Percentiles rank a stretch among this genome's conserved stretches.
These are phyloP conservation scores for Knufia petricola DNA, from an alignment of 2,329 filamentous ascomycete species.

Conservation along the genomic window DNA sequence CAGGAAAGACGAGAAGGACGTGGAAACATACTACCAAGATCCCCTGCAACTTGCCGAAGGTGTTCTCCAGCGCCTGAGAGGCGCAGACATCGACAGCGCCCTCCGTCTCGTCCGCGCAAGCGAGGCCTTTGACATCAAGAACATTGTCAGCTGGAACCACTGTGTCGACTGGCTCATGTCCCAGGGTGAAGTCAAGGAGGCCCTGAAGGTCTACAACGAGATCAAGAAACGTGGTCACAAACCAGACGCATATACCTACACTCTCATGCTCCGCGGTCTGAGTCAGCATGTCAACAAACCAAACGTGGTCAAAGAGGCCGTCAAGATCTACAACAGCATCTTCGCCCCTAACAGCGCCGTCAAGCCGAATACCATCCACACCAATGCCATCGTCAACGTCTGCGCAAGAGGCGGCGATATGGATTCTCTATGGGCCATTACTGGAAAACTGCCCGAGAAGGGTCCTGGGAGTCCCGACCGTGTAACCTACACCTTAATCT, in stretches of 20 bases:
- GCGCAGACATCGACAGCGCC: constrained; percentile 57
- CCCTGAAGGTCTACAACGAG: constrained; percentile 85
- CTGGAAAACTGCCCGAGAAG: constrained; percentile 57
- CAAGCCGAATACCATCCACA: constrained; percentile 67
- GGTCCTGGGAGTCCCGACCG: constrained; percentile 56
- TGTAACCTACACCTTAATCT: constrained; percentile 70
- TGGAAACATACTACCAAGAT: constrained; percentile 37
- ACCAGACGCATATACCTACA: constrained; percentile 76
- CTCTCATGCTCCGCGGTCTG: constrained; percentile 69
- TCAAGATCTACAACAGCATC: constrained; percentile 70
- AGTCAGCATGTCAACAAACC: constrained; percentile 48
- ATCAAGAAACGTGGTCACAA: constrained; percentile 89
- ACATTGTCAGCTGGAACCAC: constrained; percentile 79
- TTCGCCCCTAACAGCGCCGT: constrained; percentile 52
- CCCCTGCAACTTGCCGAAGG: constrained; percentile 62
- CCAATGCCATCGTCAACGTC: constrained; percentile 78
- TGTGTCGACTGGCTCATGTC: constrained; percentile 63
- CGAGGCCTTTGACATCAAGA: constrained; percentile 45
- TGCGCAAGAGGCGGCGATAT: constrained; percentile 66
- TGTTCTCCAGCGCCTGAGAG: constrained; percentile 51
- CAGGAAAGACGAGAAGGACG: constrained; percentile 12
- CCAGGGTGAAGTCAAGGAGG: constrained; percentile 50
- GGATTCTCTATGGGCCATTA: constrained; percentile 69
- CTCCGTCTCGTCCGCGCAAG: constrained; percentile 50
- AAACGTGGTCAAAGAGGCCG: constrained; percentile 56